Percentiles rank a stretch among this genome's conserved stretches.
Evolutionary conservation across 192 early-diverging fungal species (phyloP).

Genomic region (Coemansia erecta): DNA sequence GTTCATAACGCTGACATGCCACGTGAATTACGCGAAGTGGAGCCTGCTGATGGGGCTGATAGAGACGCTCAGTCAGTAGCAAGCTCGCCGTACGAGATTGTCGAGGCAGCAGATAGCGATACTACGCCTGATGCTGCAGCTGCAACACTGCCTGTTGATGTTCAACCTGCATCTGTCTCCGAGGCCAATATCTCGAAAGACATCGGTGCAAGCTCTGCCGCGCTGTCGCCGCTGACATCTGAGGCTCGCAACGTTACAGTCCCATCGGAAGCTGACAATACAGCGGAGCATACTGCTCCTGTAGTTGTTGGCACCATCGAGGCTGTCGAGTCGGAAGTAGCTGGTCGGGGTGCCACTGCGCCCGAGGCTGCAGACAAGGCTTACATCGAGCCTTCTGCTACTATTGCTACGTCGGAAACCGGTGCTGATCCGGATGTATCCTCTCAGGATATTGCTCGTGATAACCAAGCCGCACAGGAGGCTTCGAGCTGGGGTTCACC

Average conservation of each 20-base stretch:
- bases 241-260: background rate
- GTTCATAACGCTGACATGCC: background rate
- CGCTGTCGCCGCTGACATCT: too few species aligned
- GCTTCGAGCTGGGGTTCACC: constrained; percentile 19
- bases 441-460: background rate
- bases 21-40: too few species aligned
- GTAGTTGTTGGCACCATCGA: background rate
- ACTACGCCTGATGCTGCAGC: too few species aligned
- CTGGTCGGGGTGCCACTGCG: background rate
- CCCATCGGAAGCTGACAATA: too few species aligned
- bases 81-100: too few species aligned
- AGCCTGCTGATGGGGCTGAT: background rate
- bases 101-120: too few species aligned
- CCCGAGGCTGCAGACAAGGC: constrained; percentile 9
- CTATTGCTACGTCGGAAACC: background rate
- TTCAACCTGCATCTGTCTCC: too few species aligned
- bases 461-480: constrained; percentile 7
- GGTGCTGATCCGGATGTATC: background rate
- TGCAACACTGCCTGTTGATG: too few species aligned
- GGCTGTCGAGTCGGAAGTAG: constrained; percentile 6
- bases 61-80: background rate
- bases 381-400: constrained; percentile 11
- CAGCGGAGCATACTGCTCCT: too few species aligned
- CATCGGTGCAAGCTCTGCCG: too few species aligned
- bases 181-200: too few species aligned